Evolutionary conservation across 2,329 filamentous ascomycete species (phyloP), one percentile per base, ranked within the genome.

Genomic region (Exserohilum rostratum): DNA sequence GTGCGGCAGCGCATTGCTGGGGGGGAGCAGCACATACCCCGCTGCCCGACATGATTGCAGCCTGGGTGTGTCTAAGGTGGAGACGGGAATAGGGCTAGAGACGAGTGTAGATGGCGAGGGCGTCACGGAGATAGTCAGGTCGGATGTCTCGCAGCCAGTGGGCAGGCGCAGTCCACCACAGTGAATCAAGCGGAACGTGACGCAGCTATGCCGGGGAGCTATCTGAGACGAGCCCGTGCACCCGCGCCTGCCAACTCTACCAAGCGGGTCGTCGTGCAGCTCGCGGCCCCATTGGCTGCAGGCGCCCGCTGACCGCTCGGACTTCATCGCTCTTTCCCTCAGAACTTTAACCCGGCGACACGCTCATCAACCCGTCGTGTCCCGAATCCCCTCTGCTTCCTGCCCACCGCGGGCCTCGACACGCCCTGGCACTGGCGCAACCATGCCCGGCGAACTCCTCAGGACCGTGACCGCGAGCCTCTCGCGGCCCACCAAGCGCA

Each of bases 41-140:
- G 69, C 81, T 79, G 73, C 82, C 82, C 60, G 82, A 84, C 82
- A 84, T 84, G 60, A 69, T 77, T 67, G 51, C 54, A 52, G 53
- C 58, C 46, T n/a, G 51, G 55, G 48, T 33, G 44, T 34, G 50
- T 25, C 29, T 53, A 46, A 46, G 40, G 47, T 30, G 25, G 34
- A n/a, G 38, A 29, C 39, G 45, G 20, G 33, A 20, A 45, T 33
- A 39, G 25, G 46, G 43, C 17, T 20, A n/a, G 48, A 44, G 29
- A 17, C 37, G 18, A 20, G 39, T 46, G 35, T 52, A 40, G 54
- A 46, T 39, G 48, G 52, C 46, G 53, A 27, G 30, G 38, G 39
- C 29, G 50, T 15, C 10, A 17, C 46, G 42, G n/a, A 22, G 18
- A 40, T 33, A n/a, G 29, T 34, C 31, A 13, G 43, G 44, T 20